phyloP scores from a whole-genome alignment of 169 alveolate species.

The Plasmodium vinckei region DNA sequence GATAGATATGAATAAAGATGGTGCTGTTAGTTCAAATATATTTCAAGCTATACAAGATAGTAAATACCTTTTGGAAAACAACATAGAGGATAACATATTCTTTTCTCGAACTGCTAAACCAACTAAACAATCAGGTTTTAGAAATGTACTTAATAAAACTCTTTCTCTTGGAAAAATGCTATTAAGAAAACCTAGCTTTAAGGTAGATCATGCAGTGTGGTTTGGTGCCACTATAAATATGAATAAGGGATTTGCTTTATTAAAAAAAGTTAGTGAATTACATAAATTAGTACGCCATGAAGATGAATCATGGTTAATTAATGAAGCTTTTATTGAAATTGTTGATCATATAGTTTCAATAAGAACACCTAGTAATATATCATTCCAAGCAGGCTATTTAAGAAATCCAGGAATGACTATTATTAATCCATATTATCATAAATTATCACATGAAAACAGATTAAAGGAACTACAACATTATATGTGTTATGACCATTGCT shows the following conservation, averaged over 20 bases:
- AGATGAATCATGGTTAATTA: conserved; percentile 71
- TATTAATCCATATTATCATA: conserved; percentile 76
- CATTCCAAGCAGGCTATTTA: background rate
- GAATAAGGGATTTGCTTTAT: conserved; percentile 58
- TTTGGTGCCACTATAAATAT: conserved; percentile 83
- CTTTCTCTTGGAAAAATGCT: conserved; percentile 79
- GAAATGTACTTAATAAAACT: conserved; percentile 76
- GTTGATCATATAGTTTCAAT: conserved; percentile 50
- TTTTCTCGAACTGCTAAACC: conserved; percentile 84
- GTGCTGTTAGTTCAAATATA: conserved; percentile 23
- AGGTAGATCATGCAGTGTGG: conserved; percentile 87
- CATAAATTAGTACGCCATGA: conserved; percentile 77
- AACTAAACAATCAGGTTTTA: conserved; percentile 78
- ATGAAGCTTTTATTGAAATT: conserved; percentile 73
- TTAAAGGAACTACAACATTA: conserved; percentile 83
- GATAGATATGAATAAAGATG: conserved; percentile 78
- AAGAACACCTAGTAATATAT: conserved; percentile 40
- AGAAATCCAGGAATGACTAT: conserved; percentile 83
- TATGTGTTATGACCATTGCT: conserved; percentile 87
- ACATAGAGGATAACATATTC: conserved; percentile 80
- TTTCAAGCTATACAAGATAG: conserved; percentile 83
- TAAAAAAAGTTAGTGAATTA: conserved; percentile 81
- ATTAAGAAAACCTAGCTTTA: conserved; percentile 76
- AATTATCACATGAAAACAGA: conserved; percentile 82
- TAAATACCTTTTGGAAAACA: conserved; percentile 81